Evolutionary conservation across 805 yeast genomes (phyloP), one percentile per base, ranked within the genome.

Genomic region (Ogataea sp.): DNA sequence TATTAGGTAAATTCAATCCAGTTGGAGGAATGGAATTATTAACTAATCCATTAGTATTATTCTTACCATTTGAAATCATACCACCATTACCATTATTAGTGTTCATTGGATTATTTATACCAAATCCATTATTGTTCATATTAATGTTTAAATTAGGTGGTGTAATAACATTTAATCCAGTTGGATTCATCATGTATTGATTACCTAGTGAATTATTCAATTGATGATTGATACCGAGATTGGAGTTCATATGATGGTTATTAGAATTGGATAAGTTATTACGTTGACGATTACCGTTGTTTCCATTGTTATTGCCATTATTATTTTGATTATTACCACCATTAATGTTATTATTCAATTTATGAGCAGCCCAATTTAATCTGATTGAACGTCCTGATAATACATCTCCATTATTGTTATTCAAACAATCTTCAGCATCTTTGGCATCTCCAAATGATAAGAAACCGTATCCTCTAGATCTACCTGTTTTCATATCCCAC

Each of bases 401-500:
- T 56, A 71, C 66, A 43, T 70, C 71, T 37, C 95, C 94, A 57
- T 82, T 82, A 86, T 81, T 84, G 23, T 79, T 61, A 41, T 70
- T 71, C 47, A 85, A 64, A 23, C 94, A 94, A 38, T 58, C 59
- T 50, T 82, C 86, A 2, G 95, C 96, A 47, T 85, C 90, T 16
- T 65, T 61, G 45, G 70, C 74, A 20, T 71, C 73, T 21, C 65
- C 59, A 52, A 88, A 88, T 1, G 90, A 80, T 11, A 86, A 93
- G 59, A 88, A 87, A 2, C 96, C 96, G 55, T 87, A 87, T 28
- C 96, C 95, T 62, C 96, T 71, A 3, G 95, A 85, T 55, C 95
- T 71, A 32, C 94, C 93, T 20, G 93, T 82, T 58, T 84, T 89
- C 94, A 86, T 85, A 58, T 88, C 96, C 96, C 96, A 87, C 96